Base-by-base conservation (phyloP, 805 yeast species). In the Metschnikowia proteae region DNA sequence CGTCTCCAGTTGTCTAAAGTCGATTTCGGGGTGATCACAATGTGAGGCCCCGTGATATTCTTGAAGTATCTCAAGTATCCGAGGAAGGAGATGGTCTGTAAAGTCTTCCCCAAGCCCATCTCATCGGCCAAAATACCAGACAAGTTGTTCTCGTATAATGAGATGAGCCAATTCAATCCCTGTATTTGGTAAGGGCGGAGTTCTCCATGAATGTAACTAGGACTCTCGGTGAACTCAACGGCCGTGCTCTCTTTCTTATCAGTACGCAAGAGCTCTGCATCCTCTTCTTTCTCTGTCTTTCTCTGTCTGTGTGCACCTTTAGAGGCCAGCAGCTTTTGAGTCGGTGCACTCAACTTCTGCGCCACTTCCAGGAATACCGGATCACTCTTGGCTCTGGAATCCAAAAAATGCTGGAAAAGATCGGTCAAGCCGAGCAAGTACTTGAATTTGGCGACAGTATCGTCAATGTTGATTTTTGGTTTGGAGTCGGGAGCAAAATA, bases 91-190 rank as follows among this genome's bases (percentile, higher is more conserved):
- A 86, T 86, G 0, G 92, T 86, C 64, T 86, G 94, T 49, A 86
- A 68, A 3, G 94, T 86, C 62, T 86, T 86, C 57, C 94, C 94
- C 52, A 86, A 67, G 1, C 94, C 94, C 94, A 86, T 86, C 67
- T 86, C 94, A 66, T 86, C 94, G 0, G 94, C 94, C 50, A 86
- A 71, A 25, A 86, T 86, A 51, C 94, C 94, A 1, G 86, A 79
- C 40, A 86, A 68, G 51, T 81, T 79, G 66, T 84, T 84, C 53
- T 81, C 84, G 57, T 83, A 80, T 50, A 86, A 66, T 1, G 85
- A 75, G 10, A 86, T 78, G 57, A 86, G 67, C 95, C 95, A 86
- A 63, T 86, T 86, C 52, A 86, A 70, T 53, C 94, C 95, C 63
- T 84, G 90, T 53, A 86, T 75, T 66, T 86, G 95, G 61, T 86